Evolutionary conservation across 1,139 yeast genomes (phyloP), one percentile per base, ranked within the genome.

Genomic region (Sugiyamaella neomexicana): DNA sequence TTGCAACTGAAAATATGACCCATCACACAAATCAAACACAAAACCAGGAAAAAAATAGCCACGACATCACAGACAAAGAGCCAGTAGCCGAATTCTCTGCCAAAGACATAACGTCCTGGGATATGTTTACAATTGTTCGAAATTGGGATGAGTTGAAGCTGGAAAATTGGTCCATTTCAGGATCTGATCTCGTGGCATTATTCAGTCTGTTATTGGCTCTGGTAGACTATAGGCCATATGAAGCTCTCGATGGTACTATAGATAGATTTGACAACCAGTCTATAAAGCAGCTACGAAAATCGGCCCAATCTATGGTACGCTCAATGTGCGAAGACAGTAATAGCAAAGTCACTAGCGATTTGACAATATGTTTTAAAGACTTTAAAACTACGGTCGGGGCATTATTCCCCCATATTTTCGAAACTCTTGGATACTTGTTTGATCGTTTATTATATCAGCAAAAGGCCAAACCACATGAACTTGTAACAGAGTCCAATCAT

Each of bases 141-240:
- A 54, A 55, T 3, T 63, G 65, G 57, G 70, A 70, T 60, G 61
- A 59, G 6, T 51, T 67, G 25, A 77, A 78, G 25, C 49, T 75
- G 0, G 66, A 69, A 1, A 58, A 65, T 1, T 58, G 77, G 49
- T 56, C 58, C 32, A 58, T 67, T 9, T 31, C 62, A 1, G 69
- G 67, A 5, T 43, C 58, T 3, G 61, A 65, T 31, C 45, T 69
- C 10, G 59, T 60, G 38, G 58, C 60, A 17, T 53, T 68, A 16
- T 56, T 69, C 45, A 52, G 63, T 10, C 61, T 68, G 25, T 51
- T 67, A 9, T 59, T 69, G 32, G 61, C 66, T 6, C 58, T 68
- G 25, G 56, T 57, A 25, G 59, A 60, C 36, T 54, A 57, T 32
- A 46, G 53, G 39, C 56, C 64, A 5, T 50, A 36, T 37, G 50